Base-by-base conservation (phyloP, 2,329 filamentous ascomycete genomes). In the Colletotrichum caudatum region DNA sequence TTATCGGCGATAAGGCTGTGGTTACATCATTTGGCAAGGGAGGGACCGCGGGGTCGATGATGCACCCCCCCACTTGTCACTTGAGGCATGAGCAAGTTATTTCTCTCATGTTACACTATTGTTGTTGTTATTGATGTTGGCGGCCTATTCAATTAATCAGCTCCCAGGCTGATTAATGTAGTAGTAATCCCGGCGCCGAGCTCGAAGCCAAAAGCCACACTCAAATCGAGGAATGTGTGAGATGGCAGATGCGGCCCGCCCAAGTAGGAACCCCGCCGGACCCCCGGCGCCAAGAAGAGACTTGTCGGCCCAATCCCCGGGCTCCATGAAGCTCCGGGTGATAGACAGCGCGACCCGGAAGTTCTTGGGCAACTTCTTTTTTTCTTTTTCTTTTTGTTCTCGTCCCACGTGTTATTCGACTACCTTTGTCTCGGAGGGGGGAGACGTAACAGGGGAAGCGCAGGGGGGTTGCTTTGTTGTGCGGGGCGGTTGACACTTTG, bases 11-110 rank as follows among this genome's bases (percentile, higher is more conserved):
- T 59, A 59, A 65, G 26, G 26, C 16, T 53, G 56, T 48, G 26
- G 50, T 68, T 63, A 57, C 59, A 64, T 63, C 39, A 64, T 58
- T 41, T 37, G 20, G 63, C 41, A 51, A 26, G 46, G 48, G 37
- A 51, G 35, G 46, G 48, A 26, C 39, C 53, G 44, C 53, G 44
- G 60, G 61, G 41, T 35, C 14, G 14, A 39, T 44, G 16, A 41
- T 65, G 39, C n/a, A 26, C 23, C 61, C 51, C 51, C 44, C 64
- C 44, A 53, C 20, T 58, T 39, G 23, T 35, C 54, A 29, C 11
- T 29, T 7, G n/a, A 33, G 44, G 33, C 29, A 20, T 16, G 9
- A 53, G 35, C 5, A 39, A 16, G 46, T 29, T n/a, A 1, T 48
- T 29, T 29, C 20, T 12, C 8, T 18, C 20, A 61, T 20, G 35